phyloP scores from a whole-genome alignment of 768 basidiomycete genomes.

The Tylopilus felleus region DNA sequence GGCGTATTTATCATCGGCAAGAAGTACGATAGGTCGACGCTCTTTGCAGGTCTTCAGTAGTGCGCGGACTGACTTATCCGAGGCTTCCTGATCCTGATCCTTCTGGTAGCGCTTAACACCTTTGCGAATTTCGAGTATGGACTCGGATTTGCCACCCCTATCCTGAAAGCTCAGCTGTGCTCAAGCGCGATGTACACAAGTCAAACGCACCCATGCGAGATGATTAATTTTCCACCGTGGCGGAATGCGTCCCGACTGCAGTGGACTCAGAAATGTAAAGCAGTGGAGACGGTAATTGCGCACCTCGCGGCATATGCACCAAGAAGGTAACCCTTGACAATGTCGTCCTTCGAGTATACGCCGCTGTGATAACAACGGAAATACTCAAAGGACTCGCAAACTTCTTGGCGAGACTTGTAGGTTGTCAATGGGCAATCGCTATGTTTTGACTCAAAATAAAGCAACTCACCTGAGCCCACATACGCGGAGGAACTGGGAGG shows the following conservation, averaged over 20 bases:
- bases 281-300: constrained; percentile 12
- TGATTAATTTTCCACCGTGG: constrained; percentile 63
- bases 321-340: constrained; percentile 73
- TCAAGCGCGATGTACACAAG: neutral
- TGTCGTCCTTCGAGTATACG: constrained; percentile 60
- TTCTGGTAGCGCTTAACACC: constrained; percentile 39
- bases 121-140: constrained; percentile 38
- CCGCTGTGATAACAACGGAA: constrained; percentile 73
- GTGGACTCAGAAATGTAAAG: constrained; percentile 7
- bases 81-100: constrained; percentile 64
- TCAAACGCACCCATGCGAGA: constrained; percentile 73
- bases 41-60: constrained; percentile 55
- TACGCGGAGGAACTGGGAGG: constrained; percentile 32
- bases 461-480: constrained; percentile 44
- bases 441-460: neutral
- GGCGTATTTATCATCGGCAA: constrained; percentile 72
- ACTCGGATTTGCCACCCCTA: constrained; percentile 71
- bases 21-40: constrained; percentile 60
- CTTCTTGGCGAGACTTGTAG: constrained; percentile 82
- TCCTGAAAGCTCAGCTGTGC: neutral
- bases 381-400: constrained; percentile 75
- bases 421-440: constrained; percentile 1
- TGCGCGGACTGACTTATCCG: constrained; percentile 69
- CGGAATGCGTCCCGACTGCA: constrained; percentile 66
- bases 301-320: constrained; percentile 68